These are phyloP conservation scores for Lentinus polychrous DNA, from an alignment of 1,284 basidiomycete species.

Conservation along the genomic window DNA sequence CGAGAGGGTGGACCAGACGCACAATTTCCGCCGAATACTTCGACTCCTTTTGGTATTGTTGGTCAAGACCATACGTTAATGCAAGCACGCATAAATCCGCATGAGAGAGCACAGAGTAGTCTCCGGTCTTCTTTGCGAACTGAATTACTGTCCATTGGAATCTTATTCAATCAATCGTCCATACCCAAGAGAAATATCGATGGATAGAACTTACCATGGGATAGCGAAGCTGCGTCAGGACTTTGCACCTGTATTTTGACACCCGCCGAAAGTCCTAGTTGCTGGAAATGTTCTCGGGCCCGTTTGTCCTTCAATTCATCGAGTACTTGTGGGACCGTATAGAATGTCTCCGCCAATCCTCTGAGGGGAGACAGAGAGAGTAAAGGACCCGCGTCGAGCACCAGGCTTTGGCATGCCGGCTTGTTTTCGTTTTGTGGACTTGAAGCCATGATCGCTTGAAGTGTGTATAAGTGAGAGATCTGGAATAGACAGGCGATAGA, in stretches of 20 bases:
- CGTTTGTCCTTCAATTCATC: slow-evolving; percentile 84
- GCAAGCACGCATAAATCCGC: slow-evolving; percentile 92
- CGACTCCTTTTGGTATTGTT: slow-evolving; percentile 35
- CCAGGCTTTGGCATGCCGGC: slow-evolving; percentile 66
- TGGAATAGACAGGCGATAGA: not conserved
- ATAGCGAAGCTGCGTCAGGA: slow-evolving; percentile 68
- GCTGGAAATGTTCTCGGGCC: slow-evolving; percentile 80
- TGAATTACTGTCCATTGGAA: slow-evolving; percentile 59
- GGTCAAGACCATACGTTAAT: slow-evolving; percentile 76
- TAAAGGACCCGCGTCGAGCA: slow-evolving; percentile 90
- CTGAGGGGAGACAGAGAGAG: slow-evolving; percentile 81
- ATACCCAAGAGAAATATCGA: not conserved
- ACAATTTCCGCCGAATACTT: no score
- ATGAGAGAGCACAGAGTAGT: slow-evolving; percentile 88
- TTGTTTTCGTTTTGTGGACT: slow-evolving; percentile 18
- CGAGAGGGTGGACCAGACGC: no score
- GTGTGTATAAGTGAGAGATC: no score
- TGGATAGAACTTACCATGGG: slow-evolving; percentile 63
- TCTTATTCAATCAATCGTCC: slow-evolving; percentile 10
- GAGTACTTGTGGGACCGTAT: slow-evolving; percentile 86
- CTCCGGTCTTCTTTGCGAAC: slow-evolving; percentile 94
- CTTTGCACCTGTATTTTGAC: slow-evolving; percentile 70
- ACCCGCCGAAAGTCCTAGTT: slow-evolving; percentile 65
- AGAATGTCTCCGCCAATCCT: slow-evolving; percentile 75
- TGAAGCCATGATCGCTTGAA: slow-evolving; percentile 18